Conservation (phyloP, 257 asterid genomes). For the Scutellaria minor region DNA sequence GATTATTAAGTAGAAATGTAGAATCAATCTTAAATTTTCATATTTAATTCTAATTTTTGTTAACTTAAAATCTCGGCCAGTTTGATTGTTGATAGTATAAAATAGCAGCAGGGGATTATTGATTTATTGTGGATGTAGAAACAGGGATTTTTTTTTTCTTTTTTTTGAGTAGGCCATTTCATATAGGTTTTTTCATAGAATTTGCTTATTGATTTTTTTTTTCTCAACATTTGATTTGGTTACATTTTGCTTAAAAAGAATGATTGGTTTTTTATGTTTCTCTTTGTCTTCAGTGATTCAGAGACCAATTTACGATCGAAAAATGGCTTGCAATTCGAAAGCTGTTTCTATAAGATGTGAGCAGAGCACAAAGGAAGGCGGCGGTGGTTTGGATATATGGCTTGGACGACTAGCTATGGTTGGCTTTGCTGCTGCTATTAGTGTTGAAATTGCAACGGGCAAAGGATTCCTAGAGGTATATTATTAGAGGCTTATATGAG, state of each 20-base stretch:
- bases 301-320: slow-evolving; percentile 35
- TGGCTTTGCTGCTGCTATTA: slow-evolving; percentile 79
- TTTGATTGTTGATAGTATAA: not conserved
- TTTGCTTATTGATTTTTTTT: slow-evolving; percentile 8
- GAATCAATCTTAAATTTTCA: not conserved
- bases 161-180: no score
- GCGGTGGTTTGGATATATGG: slow-evolving; percentile 72
- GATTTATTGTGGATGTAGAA: slow-evolving; percentile 1
- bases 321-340: slow-evolving; percentile 37
- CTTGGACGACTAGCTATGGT: slow-evolving; percentile 86
- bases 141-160: no score
- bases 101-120: not conserved
- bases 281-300: slow-evolving; percentile 49
- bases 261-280: not conserved
- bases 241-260: not conserved
- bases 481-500: not conserved
- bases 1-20: not conserved
- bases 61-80: no score
- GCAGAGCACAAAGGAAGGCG: slow-evolving; percentile 68
- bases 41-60: not conserved
- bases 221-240: slow-evolving; percentile 6
- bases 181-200: not conserved
- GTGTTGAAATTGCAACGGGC: slow-evolving; percentile 78
- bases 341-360: slow-evolving; percentile 65
- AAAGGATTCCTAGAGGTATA: slow-evolving; percentile 74